phyloP scores from a whole-genome alignment of 441 rosid genomes.

The Arabidopsis hybrid region DNA sequence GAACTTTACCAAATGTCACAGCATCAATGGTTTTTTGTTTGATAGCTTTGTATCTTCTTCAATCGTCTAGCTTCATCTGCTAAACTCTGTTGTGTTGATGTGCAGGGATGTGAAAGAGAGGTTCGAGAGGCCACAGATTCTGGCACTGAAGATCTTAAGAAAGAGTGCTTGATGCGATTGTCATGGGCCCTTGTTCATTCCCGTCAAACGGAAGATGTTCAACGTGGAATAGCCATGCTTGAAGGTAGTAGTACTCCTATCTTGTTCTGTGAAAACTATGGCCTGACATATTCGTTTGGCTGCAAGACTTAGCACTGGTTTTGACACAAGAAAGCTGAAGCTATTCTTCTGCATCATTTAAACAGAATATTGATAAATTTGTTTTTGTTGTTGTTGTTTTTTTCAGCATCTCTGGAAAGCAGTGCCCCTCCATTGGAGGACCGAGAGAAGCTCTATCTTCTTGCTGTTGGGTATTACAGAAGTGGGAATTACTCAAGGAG shows the following conservation, averaged over 20 bases:
- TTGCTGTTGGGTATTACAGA: slow-evolving; percentile 91
- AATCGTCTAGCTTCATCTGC: not conserved
- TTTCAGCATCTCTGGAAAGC: slow-evolving; percentile 77
- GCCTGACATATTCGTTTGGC: not conserved
- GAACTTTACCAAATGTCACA: slow-evolving; percentile 8
- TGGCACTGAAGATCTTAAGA: slow-evolving; percentile 62
- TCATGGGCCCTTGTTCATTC: slow-evolving; percentile 99
- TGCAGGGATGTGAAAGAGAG: slow-evolving; percentile 88
- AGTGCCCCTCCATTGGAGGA: slow-evolving; percentile 65
- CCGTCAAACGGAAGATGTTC: slow-evolving; percentile 73
- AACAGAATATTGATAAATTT: not conserved
- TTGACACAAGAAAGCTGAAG: not conserved
- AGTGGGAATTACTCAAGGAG: slow-evolving; percentile 81
- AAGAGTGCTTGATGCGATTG: slow-evolving; percentile 77
- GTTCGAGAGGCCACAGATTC: slow-evolving; percentile 61
- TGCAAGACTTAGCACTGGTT: not conserved
- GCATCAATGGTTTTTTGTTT: not conserved
- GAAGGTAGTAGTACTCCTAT: slow-evolving; percentile 54
- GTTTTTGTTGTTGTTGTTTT: slow-evolving; percentile 37
- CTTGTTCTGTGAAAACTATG: not conserved
- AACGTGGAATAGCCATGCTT: slow-evolving; percentile 95
- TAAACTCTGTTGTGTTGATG: slow-evolving; percentile 18
- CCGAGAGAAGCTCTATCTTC: slow-evolving; percentile 89
- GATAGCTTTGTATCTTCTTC: slow-evolving; percentile 1
- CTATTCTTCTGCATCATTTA: slow-evolving; percentile 10